A percentile compares a stretch with the other conserved stretches of the same genome.
Evolutionary conservation across 2,329 filamentous ascomycete species (phyloP).

Genomic region (Fusarium udum): DNA sequence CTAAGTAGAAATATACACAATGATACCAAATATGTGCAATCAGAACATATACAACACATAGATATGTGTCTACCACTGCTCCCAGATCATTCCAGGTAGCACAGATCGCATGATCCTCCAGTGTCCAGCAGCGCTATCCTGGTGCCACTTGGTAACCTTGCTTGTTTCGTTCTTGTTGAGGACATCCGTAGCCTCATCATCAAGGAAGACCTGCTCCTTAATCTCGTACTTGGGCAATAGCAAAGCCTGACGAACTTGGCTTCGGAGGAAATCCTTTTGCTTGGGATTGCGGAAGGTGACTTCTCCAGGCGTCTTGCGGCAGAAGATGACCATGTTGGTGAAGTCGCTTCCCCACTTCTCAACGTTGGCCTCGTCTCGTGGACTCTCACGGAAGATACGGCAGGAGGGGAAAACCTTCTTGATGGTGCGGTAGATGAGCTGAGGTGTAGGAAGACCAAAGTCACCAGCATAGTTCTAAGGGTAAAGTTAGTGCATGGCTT

Average conservation of each 20-base stretch:
- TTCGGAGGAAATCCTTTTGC: slow-evolving; percentile 75
- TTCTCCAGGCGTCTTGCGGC: slow-evolving; percentile 68
- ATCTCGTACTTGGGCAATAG: slow-evolving; percentile 79
- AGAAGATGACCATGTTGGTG: slow-evolving; percentile 97
- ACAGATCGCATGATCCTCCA: slow-evolving; percentile 93
- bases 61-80: slow-evolving; percentile 69
- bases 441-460: slow-evolving; percentile 77
- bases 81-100: slow-evolving; percentile 81
- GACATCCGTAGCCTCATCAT: slow-evolving; percentile 58
- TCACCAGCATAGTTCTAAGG: slow-evolving; percentile 92
- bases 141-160: slow-evolving; percentile 76
- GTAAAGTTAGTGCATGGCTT: slow-evolving; percentile 32
- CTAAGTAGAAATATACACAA: slow-evolving; percentile 12
- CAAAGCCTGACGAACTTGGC: slow-evolving; percentile 73
- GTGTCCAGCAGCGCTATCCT: slow-evolving; percentile 81
- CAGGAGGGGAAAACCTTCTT: slow-evolving; percentile 85
- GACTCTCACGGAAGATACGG: slow-evolving; percentile 86
- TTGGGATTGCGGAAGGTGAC: slow-evolving; percentile 74
- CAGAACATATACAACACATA: background rate
- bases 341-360: slow-evolving; percentile 72
- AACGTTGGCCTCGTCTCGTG: slow-evolving; percentile 59
- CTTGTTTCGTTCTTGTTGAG: slow-evolving; percentile 71
- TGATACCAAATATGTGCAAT: background rate
- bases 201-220: slow-evolving; percentile 59
- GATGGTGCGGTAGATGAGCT: slow-evolving; percentile 85